Conservation (phyloP, 2,329 filamentous ascomycete genomes). For the Parafenestella ontariensis region DNA sequence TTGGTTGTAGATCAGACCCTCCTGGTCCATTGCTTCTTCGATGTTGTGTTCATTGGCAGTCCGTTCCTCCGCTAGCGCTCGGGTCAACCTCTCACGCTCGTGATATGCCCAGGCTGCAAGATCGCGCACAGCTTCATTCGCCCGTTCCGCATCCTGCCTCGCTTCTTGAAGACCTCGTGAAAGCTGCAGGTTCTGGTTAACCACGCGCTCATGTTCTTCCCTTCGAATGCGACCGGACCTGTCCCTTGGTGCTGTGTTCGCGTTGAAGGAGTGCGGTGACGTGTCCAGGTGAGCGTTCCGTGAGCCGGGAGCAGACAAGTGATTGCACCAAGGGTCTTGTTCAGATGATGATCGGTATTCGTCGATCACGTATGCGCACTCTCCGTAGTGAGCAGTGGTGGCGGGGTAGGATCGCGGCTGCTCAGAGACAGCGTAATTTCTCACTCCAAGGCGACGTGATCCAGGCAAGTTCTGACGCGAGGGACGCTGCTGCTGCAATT, state of each 20-base stretch:
- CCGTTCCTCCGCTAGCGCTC: not conserved
- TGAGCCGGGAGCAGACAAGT: not conserved
- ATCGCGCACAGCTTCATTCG: not conserved
- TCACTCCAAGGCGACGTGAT: not conserved
- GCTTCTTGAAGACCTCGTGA: not conserved
- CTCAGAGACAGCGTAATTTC: not conserved
- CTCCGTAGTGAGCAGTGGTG: not conserved
- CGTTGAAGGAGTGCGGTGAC: not conserved
- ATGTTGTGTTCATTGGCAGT: not conserved
- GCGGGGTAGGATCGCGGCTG: not conserved
- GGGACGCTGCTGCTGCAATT: too few relatives aligned
- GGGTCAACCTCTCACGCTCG: slow-evolving; percentile 2
- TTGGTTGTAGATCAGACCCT: not conserved
- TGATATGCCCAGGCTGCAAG: slow-evolving; percentile 5
- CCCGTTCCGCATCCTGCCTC: not conserved
- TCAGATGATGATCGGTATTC: not conserved
- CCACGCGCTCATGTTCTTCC: not conserved
- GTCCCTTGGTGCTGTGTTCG: not conserved
- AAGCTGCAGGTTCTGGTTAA: not conserved
- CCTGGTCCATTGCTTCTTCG: not conserved
- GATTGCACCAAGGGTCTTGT: not conserved
- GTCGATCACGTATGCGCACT: not conserved
- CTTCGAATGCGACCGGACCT: not conserved
- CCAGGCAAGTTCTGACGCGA: not conserved
- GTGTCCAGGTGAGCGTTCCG: not conserved